Base-by-base conservation (phyloP, 225 moss, liverwort and hornwort species). In the Sphagnum contortum region DNA sequence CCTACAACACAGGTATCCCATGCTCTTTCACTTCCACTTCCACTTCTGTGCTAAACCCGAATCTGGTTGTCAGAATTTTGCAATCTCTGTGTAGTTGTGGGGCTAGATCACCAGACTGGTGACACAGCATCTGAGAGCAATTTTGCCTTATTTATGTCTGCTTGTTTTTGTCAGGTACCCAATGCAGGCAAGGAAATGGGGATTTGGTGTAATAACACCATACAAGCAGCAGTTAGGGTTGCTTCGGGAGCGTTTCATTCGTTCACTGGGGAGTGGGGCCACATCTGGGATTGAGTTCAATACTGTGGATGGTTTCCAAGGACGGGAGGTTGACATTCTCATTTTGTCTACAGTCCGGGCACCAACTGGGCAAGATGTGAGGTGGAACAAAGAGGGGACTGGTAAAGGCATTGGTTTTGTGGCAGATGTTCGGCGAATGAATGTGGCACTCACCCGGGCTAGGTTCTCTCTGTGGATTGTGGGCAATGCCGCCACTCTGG, bases 251-350 rank as follows among this genome's bases (percentile, higher is more conserved):
- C 80, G 85, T 14, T 96, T 93, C 14, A 65, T 56, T 56, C 87
- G 75, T 69, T 63, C 71, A 10, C 50, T 89, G 14, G 93, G 98
- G 63, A 65, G 81, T 60, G 59, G 75, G 4, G 71, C 64, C 52
- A 71, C 88, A 46, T 74, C 83, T 44, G 87, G 84, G 67, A 79
- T 98, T 63, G 98, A 98, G 62, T 98, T 98, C 69, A 98, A 93
- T 68, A 98, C 93, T 48, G 98, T 98, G 73, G 93, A 98, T 80
- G 98, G 93, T 44, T 98, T 87, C 62, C 98, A 98, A 70, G 98
- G 98, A 46, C 79, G 96, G 61, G 98, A 98, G 70, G 84, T 98
- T 5, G 98, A 98, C 65, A 91, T 98, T 61, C 74, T 93, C 10
- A 89, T 98, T 71, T 76, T 98, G 69, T 93, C 93, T 12, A 89